Percentiles rank a stretch among this genome's conserved stretches.
These are phyloP conservation scores for Turritis glabra DNA, from an alignment of 345 rosid genomes.

Conservation along the genomic window DNA sequence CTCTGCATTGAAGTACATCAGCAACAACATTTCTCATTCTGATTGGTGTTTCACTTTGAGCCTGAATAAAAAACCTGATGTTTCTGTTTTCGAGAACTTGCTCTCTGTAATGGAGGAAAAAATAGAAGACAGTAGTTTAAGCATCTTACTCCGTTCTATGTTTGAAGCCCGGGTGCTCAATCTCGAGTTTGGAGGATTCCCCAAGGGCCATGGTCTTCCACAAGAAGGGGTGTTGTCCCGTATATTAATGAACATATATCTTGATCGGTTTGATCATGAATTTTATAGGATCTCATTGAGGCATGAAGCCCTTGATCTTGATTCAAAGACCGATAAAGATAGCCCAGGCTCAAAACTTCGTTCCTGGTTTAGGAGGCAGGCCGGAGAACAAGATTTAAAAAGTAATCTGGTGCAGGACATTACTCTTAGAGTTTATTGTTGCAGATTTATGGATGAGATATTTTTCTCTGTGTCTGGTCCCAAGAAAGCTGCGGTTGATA, in stretches of 20 bases:
- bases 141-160: constrained; percentile 57
- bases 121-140: constrained; percentile 57
- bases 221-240: constrained; percentile 90
- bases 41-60: constrained; percentile 85
- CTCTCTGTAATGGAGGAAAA: constrained; percentile 63
- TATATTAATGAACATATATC: constrained; percentile 78
- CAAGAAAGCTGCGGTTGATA: constrained; percentile 52
- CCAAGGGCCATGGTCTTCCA: constrained; percentile 95
- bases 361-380: constrained; percentile 75
- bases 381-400: constrained; percentile 50
- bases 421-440: constrained; percentile 57
- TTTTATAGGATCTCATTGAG: constrained; percentile 70
- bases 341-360: constrained; percentile 64
- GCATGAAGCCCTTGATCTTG: constrained; percentile 68
- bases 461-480: constrained; percentile 75
- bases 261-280: constrained; percentile 70
- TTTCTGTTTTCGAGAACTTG: constrained; percentile 51
- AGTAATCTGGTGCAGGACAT: constrained; percentile 26
- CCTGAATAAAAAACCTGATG: constrained; percentile 57
- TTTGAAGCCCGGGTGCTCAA: constrained; percentile 70
- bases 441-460: constrained; percentile 86
- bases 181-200: constrained; percentile 86
- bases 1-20: constrained; percentile 70
- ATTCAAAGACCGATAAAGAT: constrained; percentile 30
- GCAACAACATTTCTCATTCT: constrained; percentile 56